Conservation (phyloP, 2,329 filamentous ascomycete genomes). For the Stagonosporopsis rhizophila region DNA sequence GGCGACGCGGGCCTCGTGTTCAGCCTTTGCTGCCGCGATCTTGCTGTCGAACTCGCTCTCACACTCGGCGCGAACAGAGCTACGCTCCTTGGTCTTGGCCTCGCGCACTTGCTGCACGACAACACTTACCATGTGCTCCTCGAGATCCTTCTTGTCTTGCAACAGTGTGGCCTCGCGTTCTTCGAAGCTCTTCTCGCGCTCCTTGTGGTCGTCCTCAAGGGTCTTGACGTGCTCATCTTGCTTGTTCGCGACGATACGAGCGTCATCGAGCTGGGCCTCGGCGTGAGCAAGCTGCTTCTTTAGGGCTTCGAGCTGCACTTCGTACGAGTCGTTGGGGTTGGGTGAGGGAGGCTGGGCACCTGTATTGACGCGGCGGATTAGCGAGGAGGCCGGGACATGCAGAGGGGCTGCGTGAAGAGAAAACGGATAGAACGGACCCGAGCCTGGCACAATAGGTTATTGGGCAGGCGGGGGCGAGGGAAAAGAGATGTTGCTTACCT, state of each 20-base stretch:
- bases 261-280: conserved; percentile 44
- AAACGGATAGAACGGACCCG: conserved; percentile 26
- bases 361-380: conserved; percentile 32
- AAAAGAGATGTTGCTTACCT: conserved; percentile 26
- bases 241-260: conserved; percentile 38
- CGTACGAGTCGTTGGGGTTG: conserved; percentile 36
- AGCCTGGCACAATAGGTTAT: conserved; percentile 32
- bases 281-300: conserved; percentile 40
- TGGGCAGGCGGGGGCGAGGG: conserved; percentile 28
- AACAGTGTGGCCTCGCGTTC: conserved; percentile 40
- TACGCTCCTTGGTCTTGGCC: conserved; percentile 48
- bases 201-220: conserved; percentile 44
- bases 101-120: conserved; percentile 52
- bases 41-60: conserved; percentile 44
- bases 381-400: conserved; percentile 26
- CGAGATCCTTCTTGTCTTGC: conserved; percentile 49
- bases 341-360: conserved; percentile 38
- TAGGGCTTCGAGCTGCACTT: conserved; percentile 43
- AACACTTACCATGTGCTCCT: conserved; percentile 52
- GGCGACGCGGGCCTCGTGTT: conserved; percentile 30
- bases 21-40: conserved; percentile 27
- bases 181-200: conserved; percentile 40
- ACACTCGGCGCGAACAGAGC: conserved; percentile 45
- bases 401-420: conserved; percentile 29
- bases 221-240: conserved; percentile 40